phyloP scores from a whole-genome alignment of 176 grass and related monocot genomes.

The Guadua angustifolia region DNA sequence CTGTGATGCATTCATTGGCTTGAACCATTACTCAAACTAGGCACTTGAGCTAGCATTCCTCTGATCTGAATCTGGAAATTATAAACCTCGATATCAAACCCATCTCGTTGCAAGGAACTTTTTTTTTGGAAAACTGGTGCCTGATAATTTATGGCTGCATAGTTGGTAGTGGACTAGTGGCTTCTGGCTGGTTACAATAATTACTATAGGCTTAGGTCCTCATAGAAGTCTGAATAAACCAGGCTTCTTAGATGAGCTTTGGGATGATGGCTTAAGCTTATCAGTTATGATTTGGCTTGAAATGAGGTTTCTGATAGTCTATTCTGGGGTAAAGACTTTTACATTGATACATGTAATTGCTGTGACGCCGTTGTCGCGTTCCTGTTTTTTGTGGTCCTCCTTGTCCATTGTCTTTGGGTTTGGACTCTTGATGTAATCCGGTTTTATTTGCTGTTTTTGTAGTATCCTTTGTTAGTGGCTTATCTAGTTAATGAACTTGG shows the following conservation, averaged over 20 bases:
- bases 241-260: neutral
- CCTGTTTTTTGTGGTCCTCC: neutral
- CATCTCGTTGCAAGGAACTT: neutral
- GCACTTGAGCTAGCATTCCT: neutral
- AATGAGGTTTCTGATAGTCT: neutral
- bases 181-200: neutral
- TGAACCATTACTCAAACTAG: slow-evolving; percentile 3
- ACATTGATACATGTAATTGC: neutral
- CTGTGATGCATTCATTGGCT: slow-evolving; percentile 5
- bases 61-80: neutral
- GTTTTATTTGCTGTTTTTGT: neutral
- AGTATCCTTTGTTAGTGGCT: neutral
- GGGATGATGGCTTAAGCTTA: slow-evolving; percentile 3
- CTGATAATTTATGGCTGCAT: no score
- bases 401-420: slow-evolving; percentile 9
- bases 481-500: neutral
- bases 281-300: neutral
- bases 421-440: neutral
- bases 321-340: neutral
- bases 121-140: no score
- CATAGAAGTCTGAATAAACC: neutral
- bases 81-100: neutral
- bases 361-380: neutral
- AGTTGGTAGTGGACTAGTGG: neutral
- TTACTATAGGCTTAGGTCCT: neutral